Percentiles rank a stretch among this genome's conserved stretches.
These are phyloP conservation scores for Tricholoma matsutake DNA, from an alignment of 768 basidiomycete species.

Conservation along the genomic window DNA sequence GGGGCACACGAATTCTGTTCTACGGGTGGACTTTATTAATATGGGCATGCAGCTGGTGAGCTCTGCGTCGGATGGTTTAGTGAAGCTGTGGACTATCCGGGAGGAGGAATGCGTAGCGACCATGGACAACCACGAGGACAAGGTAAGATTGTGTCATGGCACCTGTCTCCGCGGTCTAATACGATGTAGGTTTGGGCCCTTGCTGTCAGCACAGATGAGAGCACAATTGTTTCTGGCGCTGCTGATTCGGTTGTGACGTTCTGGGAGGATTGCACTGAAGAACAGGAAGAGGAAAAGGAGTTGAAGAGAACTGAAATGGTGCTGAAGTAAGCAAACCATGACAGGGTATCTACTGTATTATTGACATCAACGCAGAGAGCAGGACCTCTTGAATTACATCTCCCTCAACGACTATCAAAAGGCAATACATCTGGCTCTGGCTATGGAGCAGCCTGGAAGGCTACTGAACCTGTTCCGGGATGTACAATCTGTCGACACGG, in stretches of 20 bases:
- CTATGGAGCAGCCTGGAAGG: slow-evolving; percentile 91
- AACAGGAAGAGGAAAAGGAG: slow-evolving; percentile 74
- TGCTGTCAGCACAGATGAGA: slow-evolving; percentile 76
- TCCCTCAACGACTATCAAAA: slow-evolving; percentile 83
- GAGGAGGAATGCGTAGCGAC: slow-evolving; percentile 87
- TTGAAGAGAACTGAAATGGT: slow-evolving; percentile 68
- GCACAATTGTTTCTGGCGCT: slow-evolving; percentile 86
- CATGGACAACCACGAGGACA: slow-evolving; percentile 96
- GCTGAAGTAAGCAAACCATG: slow-evolving; percentile 59
- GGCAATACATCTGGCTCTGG: slow-evolving; percentile 88
- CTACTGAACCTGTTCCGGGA: slow-evolving; percentile 76
- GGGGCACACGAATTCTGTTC: slow-evolving; percentile 95
- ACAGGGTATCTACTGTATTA: not conserved
- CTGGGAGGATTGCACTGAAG: slow-evolving; percentile 94
- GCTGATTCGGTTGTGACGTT: slow-evolving; percentile 96
- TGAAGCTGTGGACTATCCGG: slow-evolving; percentile 92
- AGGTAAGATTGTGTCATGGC: slow-evolving; percentile 47
- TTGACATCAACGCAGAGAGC: slow-evolving; percentile 60
- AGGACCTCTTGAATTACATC: slow-evolving; percentile 92
- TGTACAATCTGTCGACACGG: slow-evolving; percentile 36
- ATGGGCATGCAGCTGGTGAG: slow-evolving; percentile 84
- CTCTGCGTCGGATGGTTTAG: slow-evolving; percentile 88
- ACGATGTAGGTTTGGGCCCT: slow-evolving; percentile 91
- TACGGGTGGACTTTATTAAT: slow-evolving; percentile 89
- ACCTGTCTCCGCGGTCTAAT: slow-evolving; percentile 2